Percentiles rank a stretch among this genome's conserved stretches.
Evolutionary conservation across 805 yeast genomes (phyloP).

Genomic region (Starmerella apis): DNA sequence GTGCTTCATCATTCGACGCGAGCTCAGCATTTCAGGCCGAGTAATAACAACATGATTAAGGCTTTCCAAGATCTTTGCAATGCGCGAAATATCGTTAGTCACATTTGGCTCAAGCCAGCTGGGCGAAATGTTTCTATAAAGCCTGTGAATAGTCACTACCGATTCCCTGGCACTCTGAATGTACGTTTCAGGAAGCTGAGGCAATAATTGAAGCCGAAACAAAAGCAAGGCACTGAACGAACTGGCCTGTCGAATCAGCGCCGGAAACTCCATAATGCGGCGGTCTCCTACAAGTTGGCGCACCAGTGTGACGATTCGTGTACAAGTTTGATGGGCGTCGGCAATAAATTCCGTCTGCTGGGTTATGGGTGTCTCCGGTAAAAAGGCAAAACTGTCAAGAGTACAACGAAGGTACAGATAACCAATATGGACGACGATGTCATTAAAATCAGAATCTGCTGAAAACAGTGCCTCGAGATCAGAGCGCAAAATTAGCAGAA

Average conservation of each 20-base stretch:
- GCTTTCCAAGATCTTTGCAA: slow-evolving; percentile 83
- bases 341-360: slow-evolving; percentile 79
- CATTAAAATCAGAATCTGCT: slow-evolving; percentile 37
- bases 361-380: slow-evolving; percentile 66
- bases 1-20: slow-evolving; percentile 65
- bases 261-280: slow-evolving; percentile 73
- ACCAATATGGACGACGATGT: slow-evolving; percentile 61
- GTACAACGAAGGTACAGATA: slow-evolving; percentile 67
- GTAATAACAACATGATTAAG: slow-evolving; percentile 77
- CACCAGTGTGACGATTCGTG: slow-evolving; percentile 67
- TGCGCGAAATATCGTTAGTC: slow-evolving; percentile 80
- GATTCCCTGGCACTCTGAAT: slow-evolving; percentile 86
- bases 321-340: slow-evolving; percentile 68
- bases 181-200: slow-evolving; percentile 55
- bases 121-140: slow-evolving; percentile 74
- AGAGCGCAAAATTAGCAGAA: slow-evolving; percentile 63
- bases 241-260: slow-evolving; percentile 76
- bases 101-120: slow-evolving; percentile 70
- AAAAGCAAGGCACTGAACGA: slow-evolving; percentile 64
- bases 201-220: slow-evolving; percentile 72
- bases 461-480: slow-evolving; percentile 64
- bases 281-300: slow-evolving; percentile 58
- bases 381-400: slow-evolving; percentile 79
- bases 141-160: slow-evolving; percentile 81
- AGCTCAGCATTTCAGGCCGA: slow-evolving; percentile 71